These are phyloP conservation scores for Dendrobium chrysotoxum DNA, from an alignment of 106 monocot genomes.

Conservation along the genomic window DNA sequence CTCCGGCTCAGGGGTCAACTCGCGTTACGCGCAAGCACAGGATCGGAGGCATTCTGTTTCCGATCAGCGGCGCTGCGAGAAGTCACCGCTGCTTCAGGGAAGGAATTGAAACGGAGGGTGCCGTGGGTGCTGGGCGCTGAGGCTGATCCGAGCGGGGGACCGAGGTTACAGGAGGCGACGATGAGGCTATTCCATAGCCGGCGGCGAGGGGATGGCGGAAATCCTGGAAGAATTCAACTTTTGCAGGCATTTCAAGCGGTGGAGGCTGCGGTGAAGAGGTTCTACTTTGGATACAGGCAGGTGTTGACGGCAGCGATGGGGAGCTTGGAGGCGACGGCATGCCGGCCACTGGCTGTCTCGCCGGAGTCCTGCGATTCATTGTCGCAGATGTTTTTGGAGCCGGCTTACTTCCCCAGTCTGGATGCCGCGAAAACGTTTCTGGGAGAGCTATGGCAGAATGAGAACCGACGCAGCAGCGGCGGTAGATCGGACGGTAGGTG, in stretches of 20 bases:
- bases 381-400: slow-evolving; percentile 61
- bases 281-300: slow-evolving; percentile 75
- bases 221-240: slow-evolving; percentile 39
- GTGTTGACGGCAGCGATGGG: slow-evolving; percentile 56
- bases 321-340: slow-evolving; percentile 46
- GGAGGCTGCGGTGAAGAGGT: slow-evolving; percentile 67
- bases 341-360: slow-evolving; percentile 10
- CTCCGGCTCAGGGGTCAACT: slow-evolving; percentile 65
- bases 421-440: slow-evolving; percentile 88
- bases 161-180: slow-evolving; percentile 73
- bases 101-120: slow-evolving; percentile 47
- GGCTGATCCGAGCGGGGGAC: slow-evolving; percentile 75
- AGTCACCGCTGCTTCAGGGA: slow-evolving; percentile 30
- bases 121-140: slow-evolving; percentile 66
- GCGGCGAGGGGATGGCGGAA: slow-evolving; percentile 27
- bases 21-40: slow-evolving; percentile 22
- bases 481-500: slow-evolving; percentile 5
- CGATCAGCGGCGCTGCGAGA: slow-evolving; percentile 46
- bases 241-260: slow-evolving; percentile 76
- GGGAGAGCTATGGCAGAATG: slow-evolving; percentile 52
- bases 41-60: slow-evolving; percentile 42
- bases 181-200: slow-evolving; percentile 60
- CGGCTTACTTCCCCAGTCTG: slow-evolving; percentile 78
- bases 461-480: not conserved
- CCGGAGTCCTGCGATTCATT: slow-evolving; percentile 32